These are phyloP conservation scores for Neofusicoccum parvum DNA, from an alignment of 2,329 filamentous ascomycete species.

Conservation along the genomic window DNA sequence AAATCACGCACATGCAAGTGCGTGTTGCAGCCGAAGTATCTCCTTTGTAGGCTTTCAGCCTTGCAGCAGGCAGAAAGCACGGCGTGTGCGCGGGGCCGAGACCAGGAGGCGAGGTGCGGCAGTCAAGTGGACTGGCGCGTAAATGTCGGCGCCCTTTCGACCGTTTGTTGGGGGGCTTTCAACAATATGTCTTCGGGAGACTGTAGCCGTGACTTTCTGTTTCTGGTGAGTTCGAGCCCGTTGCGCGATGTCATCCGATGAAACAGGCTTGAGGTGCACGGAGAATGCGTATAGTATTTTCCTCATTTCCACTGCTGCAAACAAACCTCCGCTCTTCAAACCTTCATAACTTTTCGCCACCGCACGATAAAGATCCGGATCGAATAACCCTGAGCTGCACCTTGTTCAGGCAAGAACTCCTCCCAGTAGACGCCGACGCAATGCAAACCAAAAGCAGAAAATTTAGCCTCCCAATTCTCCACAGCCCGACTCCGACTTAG, in stretches of 20 bases:
- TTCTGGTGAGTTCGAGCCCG: no score
- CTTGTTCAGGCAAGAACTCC: neutral
- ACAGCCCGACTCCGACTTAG: neutral
- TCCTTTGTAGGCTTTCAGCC: neutral
- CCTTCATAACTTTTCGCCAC: neutral
- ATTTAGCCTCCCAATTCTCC: neutral
- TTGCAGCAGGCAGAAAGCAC: constrained; percentile 6
- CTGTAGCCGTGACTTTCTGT: no score
- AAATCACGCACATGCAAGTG: no score
- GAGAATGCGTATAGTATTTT: no score
- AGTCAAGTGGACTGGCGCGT: no score
- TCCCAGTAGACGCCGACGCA: constrained; percentile 15
- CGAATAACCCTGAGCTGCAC: neutral
- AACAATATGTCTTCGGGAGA: no score
- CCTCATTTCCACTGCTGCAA: no score
- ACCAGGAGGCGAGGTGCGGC: neutral
- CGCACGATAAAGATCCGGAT: neutral
- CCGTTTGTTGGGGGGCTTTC: no score
- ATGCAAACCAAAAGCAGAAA: constrained; percentile 15
- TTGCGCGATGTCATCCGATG: no score
- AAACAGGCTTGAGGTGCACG: no score
- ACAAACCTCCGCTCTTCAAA: neutral
- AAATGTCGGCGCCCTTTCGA: no score
- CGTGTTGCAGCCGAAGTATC: no score
- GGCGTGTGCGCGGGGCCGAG: neutral